Percentiles rank a stretch among this genome's conserved stretches.
phyloP scores from a whole-genome alignment of 371 early-diverging fungal genomes.

The Mucor ambiguus region DNA sequence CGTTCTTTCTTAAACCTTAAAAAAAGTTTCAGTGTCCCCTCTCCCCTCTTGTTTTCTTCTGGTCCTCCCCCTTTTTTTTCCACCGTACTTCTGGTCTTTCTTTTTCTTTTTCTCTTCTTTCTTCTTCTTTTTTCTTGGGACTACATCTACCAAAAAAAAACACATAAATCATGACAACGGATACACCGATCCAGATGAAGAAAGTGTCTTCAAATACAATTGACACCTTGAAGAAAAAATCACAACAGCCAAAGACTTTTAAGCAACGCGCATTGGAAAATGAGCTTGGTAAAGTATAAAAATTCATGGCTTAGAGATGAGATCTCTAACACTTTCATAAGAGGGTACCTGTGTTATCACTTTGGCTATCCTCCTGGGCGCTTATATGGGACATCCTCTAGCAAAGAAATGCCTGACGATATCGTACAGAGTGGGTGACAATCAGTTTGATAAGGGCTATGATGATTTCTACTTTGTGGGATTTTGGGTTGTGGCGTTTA shows the following conservation, averaged over 20 bases:
- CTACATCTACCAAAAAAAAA: not conserved
- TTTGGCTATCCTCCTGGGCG: not conserved
- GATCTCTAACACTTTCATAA: not conserved
- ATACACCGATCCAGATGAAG: slow-evolving; percentile 2
- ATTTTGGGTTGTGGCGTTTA: slow-evolving; percentile 73
- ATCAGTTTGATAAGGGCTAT: slow-evolving; percentile 46
- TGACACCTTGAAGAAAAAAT: not conserved
- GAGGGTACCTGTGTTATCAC: slow-evolving; percentile 14
- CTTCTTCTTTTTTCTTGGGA: not conserved
- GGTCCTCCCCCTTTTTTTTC: not conserved
- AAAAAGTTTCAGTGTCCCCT: slow-evolving; percentile 9
- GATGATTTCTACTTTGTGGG: slow-evolving; percentile 63
- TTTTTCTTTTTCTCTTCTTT: not conserved
- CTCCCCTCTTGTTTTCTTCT: not conserved
- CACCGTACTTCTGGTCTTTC: not conserved
- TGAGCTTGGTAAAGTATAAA: slow-evolving; percentile 18
- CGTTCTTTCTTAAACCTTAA: slow-evolving; percentile 2
- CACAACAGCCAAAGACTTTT: slow-evolving; percentile 13
- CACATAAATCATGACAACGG: not conserved
- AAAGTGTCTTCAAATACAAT: not conserved
- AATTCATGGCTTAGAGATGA: not conserved
- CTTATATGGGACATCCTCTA: slow-evolving; percentile 7
- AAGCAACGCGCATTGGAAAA: slow-evolving; percentile 19
- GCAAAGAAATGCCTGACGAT: slow-evolving; percentile 18
- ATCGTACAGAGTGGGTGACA: slow-evolving; percentile 9